Percentiles rank a stretch among this genome's conserved stretches.
Evolutionary conservation across 495 filamentous ascomycete species (phyloP).

Genomic region (Lasiosphaeria ovina): DNA sequence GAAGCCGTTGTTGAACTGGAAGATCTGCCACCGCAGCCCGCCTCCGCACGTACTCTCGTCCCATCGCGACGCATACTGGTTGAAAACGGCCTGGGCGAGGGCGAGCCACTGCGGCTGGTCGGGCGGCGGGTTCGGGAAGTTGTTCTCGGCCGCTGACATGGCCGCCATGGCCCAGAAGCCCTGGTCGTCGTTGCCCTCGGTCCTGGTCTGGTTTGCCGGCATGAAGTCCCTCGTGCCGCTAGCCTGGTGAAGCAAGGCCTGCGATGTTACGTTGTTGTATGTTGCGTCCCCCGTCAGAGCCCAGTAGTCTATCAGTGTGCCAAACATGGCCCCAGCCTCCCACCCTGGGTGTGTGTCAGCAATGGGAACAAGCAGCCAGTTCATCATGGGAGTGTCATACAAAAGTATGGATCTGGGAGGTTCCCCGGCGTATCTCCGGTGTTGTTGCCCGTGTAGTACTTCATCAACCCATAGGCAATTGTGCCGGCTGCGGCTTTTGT

Average conservation of each 20-base stretch:
- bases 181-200: conserved; percentile 81
- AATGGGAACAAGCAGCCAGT: background rate
- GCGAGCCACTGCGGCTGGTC: conserved; percentile 74
- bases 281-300: conserved; percentile 71
- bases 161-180: conserved; percentile 82
- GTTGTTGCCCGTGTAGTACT: conserved; percentile 67
- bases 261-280: conserved; percentile 67
- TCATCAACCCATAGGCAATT: conserved; percentile 45
- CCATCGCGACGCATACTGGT: conserved; percentile 68
- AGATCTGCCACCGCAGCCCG: conserved; percentile 85
- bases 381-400: conserved; percentile 20
- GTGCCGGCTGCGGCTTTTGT: conserved; percentile 44
- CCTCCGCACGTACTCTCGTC: conserved; percentile 65
- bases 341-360: conserved; percentile 48
- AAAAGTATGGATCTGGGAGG: conserved; percentile 74
- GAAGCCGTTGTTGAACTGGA: conserved; percentile 75
- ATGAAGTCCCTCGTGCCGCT: conserved; percentile 68
- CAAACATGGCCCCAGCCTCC: conserved; percentile 77
- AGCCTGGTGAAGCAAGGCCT: conserved; percentile 70
- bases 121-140: conserved; percentile 63
- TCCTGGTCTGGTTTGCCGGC: conserved; percentile 77
- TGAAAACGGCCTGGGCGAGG: conserved; percentile 76
- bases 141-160: conserved; percentile 77
- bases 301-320: conserved; percentile 79
- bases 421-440: conserved; percentile 71